Percentiles rank a stretch among this genome's conserved stretches.
phyloP scores from a whole-genome alignment of 768 basidiomycete species.

The Chiua virens region DNA sequence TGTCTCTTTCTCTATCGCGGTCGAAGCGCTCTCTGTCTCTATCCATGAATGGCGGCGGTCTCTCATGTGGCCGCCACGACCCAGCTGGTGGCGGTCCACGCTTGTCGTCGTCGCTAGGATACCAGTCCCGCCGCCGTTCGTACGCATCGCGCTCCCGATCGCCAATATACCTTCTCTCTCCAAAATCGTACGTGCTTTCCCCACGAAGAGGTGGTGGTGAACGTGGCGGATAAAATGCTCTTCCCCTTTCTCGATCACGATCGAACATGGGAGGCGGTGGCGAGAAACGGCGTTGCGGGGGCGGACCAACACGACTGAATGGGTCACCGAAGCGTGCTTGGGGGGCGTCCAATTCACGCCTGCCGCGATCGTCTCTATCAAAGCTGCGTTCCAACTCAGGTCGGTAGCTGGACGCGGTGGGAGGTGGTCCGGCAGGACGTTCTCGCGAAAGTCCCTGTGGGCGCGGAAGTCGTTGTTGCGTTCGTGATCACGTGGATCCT shows the following conservation, averaged over 20 bases:
- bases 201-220: constrained; percentile 30
- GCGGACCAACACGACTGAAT: constrained; percentile 17
- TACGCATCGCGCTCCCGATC: constrained; percentile 34
- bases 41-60: constrained; percentile 23
- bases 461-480: constrained; percentile 24
- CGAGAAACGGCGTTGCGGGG: constrained; percentile 14
- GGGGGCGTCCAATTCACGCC: constrained; percentile 38
- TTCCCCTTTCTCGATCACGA: constrained; percentile 30
- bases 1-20: constrained; percentile 33
- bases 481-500: constrained; percentile 29
- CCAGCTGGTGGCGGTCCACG: constrained; percentile 19
- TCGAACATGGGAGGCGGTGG: constrained; percentile 36
- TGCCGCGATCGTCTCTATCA: constrained; percentile 31
- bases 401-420: constrained; percentile 32
- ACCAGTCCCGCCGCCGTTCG: constrained; percentile 31
- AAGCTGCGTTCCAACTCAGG: constrained; percentile 39
- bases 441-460: constrained; percentile 38
- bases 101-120: constrained; percentile 43
- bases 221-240: constrained; percentile 32
- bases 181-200: constrained; percentile 30
- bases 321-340: constrained; percentile 36
- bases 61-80: constrained; percentile 36
- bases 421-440: constrained; percentile 21
- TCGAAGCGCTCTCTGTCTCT: constrained; percentile 43
- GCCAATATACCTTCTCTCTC: constrained; percentile 33